Evolutionary conservation across 192 early-diverging fungal genomes (phyloP).

Genomic region (Gamsiella multidivaricata): DNA sequence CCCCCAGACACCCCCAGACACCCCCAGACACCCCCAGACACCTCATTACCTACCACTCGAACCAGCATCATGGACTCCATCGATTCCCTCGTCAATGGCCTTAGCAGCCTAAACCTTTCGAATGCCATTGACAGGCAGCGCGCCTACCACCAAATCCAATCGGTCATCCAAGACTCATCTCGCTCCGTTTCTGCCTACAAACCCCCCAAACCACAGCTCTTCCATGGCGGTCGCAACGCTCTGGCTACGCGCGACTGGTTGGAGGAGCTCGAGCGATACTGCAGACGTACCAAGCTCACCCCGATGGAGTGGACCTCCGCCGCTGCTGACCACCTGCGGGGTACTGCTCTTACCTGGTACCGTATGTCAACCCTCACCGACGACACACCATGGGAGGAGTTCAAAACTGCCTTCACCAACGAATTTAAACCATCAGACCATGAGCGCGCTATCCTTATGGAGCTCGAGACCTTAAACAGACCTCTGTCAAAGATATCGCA

Average conservation of each 20-base stretch:
- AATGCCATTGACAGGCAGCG: neutral
- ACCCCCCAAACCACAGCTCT: neutral
- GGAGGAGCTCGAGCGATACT: neutral
- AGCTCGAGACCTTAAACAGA: neutral
- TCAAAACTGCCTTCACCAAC: neutral
- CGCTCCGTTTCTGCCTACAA: neutral
- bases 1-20: too few species aligned
- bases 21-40: too few species aligned
- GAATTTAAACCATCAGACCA: constrained; percentile 3
- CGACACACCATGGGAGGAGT: neutral
- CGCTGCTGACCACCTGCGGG: neutral
- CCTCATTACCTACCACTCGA: too few species aligned
- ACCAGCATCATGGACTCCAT: constrained; percentile 3
- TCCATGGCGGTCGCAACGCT: neutral
- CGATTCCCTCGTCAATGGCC: neutral
- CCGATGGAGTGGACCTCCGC: neutral
- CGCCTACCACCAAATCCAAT: neutral
- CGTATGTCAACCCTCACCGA: neutral
- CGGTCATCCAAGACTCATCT: neutral
- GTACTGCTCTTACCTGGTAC: constrained; percentile 4
- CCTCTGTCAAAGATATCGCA: neutral
- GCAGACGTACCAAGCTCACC: neutral
- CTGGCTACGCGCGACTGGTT: constrained; percentile 6
- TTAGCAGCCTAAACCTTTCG: neutral
- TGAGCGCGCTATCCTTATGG: neutral